phyloP scores from a whole-genome alignment of 371 early-diverging fungal species.

The Zychaea mexicana region DNA sequence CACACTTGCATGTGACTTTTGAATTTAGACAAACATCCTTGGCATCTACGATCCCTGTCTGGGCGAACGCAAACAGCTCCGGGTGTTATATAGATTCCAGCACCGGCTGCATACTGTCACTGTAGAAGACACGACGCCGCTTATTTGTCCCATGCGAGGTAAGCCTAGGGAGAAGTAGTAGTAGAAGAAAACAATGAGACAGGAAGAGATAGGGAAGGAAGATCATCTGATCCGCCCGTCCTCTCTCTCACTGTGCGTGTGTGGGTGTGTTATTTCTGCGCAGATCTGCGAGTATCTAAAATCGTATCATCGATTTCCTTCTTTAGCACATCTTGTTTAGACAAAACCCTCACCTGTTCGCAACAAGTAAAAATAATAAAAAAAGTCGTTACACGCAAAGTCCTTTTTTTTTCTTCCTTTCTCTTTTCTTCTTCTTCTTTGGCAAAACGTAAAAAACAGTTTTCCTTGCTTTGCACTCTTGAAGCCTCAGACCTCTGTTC shows the following conservation, averaged over 20 bases:
- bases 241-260: too few species aligned
- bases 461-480: too few species aligned
- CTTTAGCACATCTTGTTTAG: conserved; percentile 29
- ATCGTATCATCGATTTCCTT: conserved; percentile 11
- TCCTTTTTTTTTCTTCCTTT: background rate
- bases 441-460: too few species aligned
- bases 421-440: background rate
- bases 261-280: conserved; percentile 2
- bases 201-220: too few species aligned
- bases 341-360: background rate
- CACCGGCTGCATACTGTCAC: conserved; percentile 80
- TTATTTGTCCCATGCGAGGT: conserved; percentile 88
- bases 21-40: conserved; percentile 71
- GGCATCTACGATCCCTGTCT: conserved; percentile 97
- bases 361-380: conserved; percentile 4
- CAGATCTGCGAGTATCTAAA: conserved; percentile 16
- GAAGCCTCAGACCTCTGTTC: too few species aligned
- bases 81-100: conserved; percentile 85
- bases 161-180: too few species aligned
- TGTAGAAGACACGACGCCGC: conserved; percentile 76
- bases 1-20: background rate
- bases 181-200: background rate
- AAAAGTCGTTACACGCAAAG: conserved; percentile 3
- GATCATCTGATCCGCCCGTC: too few species aligned
- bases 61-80: conserved; percentile 82